These are phyloP conservation scores for Hymenoscyphus occultus DNA, from an alignment of 2,329 filamentous ascomycete species.

Conservation along the genomic window DNA sequence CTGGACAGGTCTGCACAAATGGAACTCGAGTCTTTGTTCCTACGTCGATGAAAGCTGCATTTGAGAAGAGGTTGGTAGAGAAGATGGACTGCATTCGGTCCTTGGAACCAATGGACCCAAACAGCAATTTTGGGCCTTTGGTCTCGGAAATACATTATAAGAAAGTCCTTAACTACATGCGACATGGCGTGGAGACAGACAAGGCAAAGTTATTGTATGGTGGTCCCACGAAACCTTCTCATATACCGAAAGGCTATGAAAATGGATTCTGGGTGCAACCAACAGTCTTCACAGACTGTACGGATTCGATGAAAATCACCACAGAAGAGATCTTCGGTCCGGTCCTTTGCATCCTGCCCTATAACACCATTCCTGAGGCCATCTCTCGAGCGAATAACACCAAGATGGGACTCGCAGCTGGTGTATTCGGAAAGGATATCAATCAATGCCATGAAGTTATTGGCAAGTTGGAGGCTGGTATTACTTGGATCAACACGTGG, in stretches of 20 bases:
- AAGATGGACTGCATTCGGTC: conserved; percentile 69
- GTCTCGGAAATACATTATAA: conserved; percentile 71
- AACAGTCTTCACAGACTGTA: conserved; percentile 84
- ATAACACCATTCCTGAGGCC: conserved; percentile 66
- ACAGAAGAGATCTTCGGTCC: conserved; percentile 87
- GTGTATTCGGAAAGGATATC: conserved; percentile 76
- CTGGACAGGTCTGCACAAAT: conserved; percentile 90
- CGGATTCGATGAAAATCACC: conserved; percentile 74
- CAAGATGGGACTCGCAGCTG: conserved; percentile 74
- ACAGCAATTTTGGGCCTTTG: conserved; percentile 81
- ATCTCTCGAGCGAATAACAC: conserved; percentile 74
- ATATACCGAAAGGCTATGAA: conserved; percentile 37
- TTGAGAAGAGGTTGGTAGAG: conserved; percentile 66
- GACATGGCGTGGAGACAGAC: conserved; percentile 70
- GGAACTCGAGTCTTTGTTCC: conserved; percentile 86
- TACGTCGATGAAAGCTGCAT: conserved; percentile 57
- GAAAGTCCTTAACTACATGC: conserved; percentile 77
- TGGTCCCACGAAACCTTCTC: conserved; percentile 55
- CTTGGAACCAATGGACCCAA: conserved; percentile 67
- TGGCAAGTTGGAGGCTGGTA: conserved; percentile 71
- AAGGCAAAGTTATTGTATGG: conserved; percentile 72
- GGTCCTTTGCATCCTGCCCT: conserved; percentile 77
- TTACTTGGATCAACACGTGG: conserved; percentile 93
- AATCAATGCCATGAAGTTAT: conserved; percentile 71
- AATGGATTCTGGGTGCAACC: conserved; percentile 82